A percentile compares a stretch with the other conserved stretches of the same genome.
These are phyloP conservation scores for Dalbergia oliveri DNA, from an alignment of 306 rosid species.

Conservation along the genomic window DNA sequence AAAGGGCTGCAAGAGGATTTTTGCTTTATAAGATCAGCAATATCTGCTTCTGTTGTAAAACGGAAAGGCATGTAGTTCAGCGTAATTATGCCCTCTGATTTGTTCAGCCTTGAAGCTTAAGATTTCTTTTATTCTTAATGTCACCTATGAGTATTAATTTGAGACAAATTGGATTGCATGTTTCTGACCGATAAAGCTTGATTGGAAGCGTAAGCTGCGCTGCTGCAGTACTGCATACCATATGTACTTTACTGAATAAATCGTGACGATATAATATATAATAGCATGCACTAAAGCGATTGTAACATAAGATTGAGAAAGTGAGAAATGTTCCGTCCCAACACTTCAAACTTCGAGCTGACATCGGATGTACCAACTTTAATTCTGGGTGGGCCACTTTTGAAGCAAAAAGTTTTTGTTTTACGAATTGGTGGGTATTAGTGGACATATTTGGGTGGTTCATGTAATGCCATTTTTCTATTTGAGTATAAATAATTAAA, in stretches of 20 bases:
- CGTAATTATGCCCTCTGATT: slow-evolving; percentile 48
- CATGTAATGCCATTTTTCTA: no score
- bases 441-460: no score
- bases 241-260: neutral
- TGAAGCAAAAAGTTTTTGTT: no score
- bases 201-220: neutral
- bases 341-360: no score
- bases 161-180: slow-evolving; percentile 12
- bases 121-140: slow-evolving; percentile 52
- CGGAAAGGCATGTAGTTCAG: slow-evolving; percentile 40
- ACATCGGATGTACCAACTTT: no score
- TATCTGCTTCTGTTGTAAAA: slow-evolving; percentile 37
- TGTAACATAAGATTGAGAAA: no score
- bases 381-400: no score
- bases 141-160: slow-evolving; percentile 10
- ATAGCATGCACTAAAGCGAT: no score
- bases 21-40: slow-evolving; percentile 42
- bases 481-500: no score
- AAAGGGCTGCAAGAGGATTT: slow-evolving; percentile 36
- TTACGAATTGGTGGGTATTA: no score
- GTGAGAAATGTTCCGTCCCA: no score
- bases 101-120: slow-evolving; percentile 49
- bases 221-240: no score
- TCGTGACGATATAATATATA: neutral
- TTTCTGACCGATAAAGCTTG: neutral